A percentile compares a stretch with the other conserved stretches of the same genome.
Conservation (phyloP, 371 early-diverging fungal genomes). For the Mycotypha africana region DNA sequence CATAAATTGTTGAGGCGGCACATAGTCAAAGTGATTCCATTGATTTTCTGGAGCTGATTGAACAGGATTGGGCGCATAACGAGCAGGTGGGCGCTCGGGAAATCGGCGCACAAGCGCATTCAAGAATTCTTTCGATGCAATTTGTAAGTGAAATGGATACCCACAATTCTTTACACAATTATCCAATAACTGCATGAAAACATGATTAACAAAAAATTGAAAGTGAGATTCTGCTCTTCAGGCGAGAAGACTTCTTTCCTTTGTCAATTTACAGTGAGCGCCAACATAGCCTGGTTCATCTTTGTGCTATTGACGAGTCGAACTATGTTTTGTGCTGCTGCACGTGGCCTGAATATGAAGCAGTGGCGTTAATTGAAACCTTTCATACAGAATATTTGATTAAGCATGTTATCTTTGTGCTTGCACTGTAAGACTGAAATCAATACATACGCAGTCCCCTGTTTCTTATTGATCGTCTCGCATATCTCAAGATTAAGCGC, state of each 20-base stretch:
- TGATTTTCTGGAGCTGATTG: constrained; percentile 25
- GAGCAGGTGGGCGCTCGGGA: constrained; percentile 76
- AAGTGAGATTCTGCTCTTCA: too few relatives aligned
- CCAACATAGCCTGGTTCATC: constrained; percentile 62
- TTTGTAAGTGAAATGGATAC: constrained; percentile 91
- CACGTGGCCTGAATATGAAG: constrained; percentile 83
- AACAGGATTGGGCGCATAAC: constrained; percentile 19
- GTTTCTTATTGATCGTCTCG: constrained; percentile 87
- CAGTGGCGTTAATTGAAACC: too few relatives aligned
- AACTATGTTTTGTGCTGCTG: constrained; percentile 81
- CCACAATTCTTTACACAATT: constrained; percentile 96
- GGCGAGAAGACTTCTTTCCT: too few relatives aligned
- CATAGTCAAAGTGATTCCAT: constrained; percentile 28
- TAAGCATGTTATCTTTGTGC: not conserved
- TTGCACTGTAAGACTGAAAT: too few relatives aligned
- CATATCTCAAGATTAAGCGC: constrained; percentile 89
- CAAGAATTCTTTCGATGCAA: constrained; percentile 91
- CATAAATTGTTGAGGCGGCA: constrained; percentile 17
- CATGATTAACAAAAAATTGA: not conserved
- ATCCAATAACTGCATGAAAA: constrained; percentile 68
- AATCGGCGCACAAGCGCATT: constrained; percentile 89
- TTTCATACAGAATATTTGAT: too few relatives aligned
- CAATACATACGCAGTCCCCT: constrained; percentile 68
- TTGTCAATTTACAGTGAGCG: constrained; percentile 71
- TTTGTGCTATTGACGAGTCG: constrained; percentile 71